Percentiles rank a stretch among this genome's conserved stretches.
Evolutionary conservation across 768 basidiomycete genomes (phyloP).

Genomic region (Tylopilus sp.): DNA sequence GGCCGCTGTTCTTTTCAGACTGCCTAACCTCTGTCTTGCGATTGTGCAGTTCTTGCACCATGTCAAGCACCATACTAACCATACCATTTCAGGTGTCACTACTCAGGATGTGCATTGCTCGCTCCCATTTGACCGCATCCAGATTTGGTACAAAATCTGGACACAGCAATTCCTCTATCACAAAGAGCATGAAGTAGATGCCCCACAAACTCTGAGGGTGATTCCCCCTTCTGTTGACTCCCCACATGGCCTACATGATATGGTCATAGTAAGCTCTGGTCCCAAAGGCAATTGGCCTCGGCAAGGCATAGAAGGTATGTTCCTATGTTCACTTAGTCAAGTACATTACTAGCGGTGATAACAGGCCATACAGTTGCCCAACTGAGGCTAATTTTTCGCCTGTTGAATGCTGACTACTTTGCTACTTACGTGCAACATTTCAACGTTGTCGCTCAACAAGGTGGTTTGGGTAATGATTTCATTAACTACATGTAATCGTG

Average conservation of each 20-base stretch:
- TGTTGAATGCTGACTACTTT: background rate
- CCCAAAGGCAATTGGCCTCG: background rate
- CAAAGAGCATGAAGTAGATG: background rate
- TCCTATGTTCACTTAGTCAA: background rate
- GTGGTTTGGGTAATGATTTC: too few species aligned
- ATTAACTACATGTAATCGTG: too few species aligned
- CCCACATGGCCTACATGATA: background rate
- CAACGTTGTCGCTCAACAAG: too few species aligned
- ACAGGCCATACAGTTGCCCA: background rate
- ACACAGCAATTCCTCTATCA: too few species aligned
- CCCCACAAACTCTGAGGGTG: background rate
- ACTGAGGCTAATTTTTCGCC: background rate
- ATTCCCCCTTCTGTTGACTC: background rate
- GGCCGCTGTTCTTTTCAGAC: background rate
- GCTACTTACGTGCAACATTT: too few species aligned
- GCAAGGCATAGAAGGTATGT: background rate
- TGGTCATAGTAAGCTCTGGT: background rate
- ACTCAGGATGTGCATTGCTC: background rate
- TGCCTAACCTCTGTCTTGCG: background rate
- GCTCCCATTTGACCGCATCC: background rate
- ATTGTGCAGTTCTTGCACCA: background rate
- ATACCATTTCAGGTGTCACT: background rate
- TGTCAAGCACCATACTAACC: background rate
- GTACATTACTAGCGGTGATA: too few species aligned
- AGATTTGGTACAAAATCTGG: constrained; percentile 5